Evolutionary conservation across 805 yeast species (phyloP).

Genomic region (Candida awuae): DNA sequence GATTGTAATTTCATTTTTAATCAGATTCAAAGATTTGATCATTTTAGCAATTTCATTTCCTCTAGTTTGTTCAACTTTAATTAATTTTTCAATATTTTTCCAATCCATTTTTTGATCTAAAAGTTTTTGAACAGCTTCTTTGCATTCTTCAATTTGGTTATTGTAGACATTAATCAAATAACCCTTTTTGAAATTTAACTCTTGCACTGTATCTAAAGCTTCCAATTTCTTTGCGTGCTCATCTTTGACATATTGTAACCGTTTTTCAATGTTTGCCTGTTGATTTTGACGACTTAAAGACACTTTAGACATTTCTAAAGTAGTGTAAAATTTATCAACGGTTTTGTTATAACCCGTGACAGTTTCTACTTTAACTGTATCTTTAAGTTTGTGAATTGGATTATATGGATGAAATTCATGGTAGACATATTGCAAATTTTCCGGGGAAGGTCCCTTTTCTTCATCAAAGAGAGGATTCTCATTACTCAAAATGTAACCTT

Average conservation of each 20-base stretch:
- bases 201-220: constrained; percentile 55
- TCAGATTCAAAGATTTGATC: constrained; percentile 65
- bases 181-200: constrained; percentile 59
- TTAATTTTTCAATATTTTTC: constrained; percentile 74
- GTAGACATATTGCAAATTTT: constrained; percentile 33
- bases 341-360: constrained; percentile 70
- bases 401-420: constrained; percentile 51
- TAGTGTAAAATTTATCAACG: constrained; percentile 75
- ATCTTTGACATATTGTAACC: constrained; percentile 63
- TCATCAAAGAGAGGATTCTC: constrained; percentile 43
- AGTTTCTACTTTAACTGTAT: constrained; percentile 31
- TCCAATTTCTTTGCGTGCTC: constrained; percentile 69
- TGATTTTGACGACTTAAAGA: constrained; percentile 69
- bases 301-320: constrained; percentile 73
- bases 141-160: constrained; percentile 64
- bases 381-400: constrained; percentile 31
- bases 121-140: constrained; percentile 53
- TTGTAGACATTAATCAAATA: constrained; percentile 64
- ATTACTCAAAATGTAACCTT: constrained; percentile 60
- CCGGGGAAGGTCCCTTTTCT: constrained; percentile 31
- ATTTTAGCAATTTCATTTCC: constrained; percentile 56
- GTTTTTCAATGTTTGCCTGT: constrained; percentile 64
- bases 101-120: constrained; percentile 88
- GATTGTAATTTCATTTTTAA: constrained; percentile 57
- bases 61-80: constrained; percentile 58